Evolutionary conservation across 164 flowering plant genomes (phyloP).

Genomic region (Chloranthus sessilifolius): DNA sequence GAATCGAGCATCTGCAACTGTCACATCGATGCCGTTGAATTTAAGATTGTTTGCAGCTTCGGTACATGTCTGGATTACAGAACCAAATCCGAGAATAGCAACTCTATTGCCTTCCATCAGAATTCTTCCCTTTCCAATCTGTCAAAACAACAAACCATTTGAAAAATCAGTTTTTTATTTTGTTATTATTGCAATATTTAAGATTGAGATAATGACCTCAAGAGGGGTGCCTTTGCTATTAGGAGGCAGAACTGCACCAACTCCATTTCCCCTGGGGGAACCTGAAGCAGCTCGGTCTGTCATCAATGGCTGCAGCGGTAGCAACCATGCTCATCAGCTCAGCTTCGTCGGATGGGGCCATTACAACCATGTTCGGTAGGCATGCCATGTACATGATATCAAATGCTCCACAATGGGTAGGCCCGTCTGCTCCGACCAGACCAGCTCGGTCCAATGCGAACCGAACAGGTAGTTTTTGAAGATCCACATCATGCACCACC

Average conservation of each 20-base stretch:
- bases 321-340: conserved; percentile 95
- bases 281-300: conserved; percentile 87
- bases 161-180: background rate
- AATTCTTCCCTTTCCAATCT: conserved; percentile 90
- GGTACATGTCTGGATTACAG: conserved; percentile 65
- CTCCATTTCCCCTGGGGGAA: conserved; percentile 89
- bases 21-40: conserved; percentile 31
- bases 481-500: conserved; percentile 94
- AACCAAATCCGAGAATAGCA: conserved; percentile 78
- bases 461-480: conserved; percentile 87
- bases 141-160: conserved; percentile 9
- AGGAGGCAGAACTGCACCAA: conserved; percentile 58
- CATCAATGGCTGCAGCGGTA: conserved; percentile 81
- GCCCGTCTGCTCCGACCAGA: conserved; percentile 94
- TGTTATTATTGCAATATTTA: background rate
- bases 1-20: conserved; percentile 87
- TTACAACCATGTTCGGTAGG: conserved; percentile 91
- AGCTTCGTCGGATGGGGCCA: conserved; percentile 93
- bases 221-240: conserved; percentile 70
- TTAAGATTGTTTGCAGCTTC: conserved; percentile 56
- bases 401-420: conserved; percentile 96
- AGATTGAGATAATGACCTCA: conserved; percentile 43
- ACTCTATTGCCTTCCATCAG: conserved; percentile 71
- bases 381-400: conserved; percentile 94
- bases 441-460: conserved; percentile 93